Evolutionary conservation across 192 early-diverging fungal species (phyloP).

Genomic region (Podila horticola): DNA sequence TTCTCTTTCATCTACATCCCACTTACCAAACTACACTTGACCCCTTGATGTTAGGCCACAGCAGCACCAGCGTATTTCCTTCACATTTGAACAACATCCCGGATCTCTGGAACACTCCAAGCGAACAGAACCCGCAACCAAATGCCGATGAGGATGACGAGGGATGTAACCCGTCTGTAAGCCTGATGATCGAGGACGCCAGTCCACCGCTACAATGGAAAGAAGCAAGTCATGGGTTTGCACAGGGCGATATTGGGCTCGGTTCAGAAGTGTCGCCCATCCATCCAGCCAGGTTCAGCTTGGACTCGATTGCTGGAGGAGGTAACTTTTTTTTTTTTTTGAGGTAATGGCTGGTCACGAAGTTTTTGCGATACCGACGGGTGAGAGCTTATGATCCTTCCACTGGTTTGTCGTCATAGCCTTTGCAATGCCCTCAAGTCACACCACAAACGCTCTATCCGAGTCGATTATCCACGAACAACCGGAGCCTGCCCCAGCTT

Average conservation of each 20-base stretch:
- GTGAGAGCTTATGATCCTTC: no score
- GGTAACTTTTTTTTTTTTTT: conserved; percentile 3
- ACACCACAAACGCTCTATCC: conserved; percentile 4
- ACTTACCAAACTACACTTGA: neutral
- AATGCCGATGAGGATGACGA: neutral
- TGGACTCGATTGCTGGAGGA: conserved; percentile 36
- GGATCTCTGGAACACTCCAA: conserved; percentile 7
- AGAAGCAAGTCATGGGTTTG: conserved; percentile 6
- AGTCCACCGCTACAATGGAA: conserved; percentile 35
- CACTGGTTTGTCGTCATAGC: conserved; percentile 5
- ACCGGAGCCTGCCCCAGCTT: neutral
- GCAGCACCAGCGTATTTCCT: neutral
- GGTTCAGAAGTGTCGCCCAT: neutral
- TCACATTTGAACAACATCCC: conserved; percentile 19
- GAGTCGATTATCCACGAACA: conserved; percentile 4
- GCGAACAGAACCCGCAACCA: neutral
- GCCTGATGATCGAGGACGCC: conserved; percentile 29
- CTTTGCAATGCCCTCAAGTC: conserved; percentile 29
- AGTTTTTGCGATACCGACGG: neutral
- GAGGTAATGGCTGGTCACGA: neutral
- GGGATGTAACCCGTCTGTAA: neutral
- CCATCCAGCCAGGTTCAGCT: conserved; percentile 29
- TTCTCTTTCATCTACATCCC: no score
- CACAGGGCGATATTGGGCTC: neutral
- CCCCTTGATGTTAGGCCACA: neutral